phyloP scores from a whole-genome alignment of 345 rosid genomes.

The Erysimum cheiranthoides region DNA sequence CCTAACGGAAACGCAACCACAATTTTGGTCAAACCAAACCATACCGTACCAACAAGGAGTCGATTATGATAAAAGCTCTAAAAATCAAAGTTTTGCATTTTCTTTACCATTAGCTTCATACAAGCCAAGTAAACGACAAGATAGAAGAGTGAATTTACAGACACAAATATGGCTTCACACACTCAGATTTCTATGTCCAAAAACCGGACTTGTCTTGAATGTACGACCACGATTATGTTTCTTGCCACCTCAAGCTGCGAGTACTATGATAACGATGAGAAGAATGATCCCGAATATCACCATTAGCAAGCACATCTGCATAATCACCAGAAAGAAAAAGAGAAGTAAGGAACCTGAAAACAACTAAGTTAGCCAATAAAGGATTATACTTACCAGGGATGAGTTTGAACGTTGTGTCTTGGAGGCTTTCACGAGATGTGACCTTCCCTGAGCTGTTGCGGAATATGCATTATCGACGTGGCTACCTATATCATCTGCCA shows the following conservation, averaged over 20 bases:
- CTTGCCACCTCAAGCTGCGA: constrained; percentile 57
- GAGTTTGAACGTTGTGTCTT: constrained; percentile 89
- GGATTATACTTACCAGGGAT: constrained; percentile 67
- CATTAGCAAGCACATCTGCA: constrained; percentile 87
- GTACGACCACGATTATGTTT: not conserved
- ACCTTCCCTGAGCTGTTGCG: constrained; percentile 77
- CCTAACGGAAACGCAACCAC: not conserved
- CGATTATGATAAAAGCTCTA: not conserved
- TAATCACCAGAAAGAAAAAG: not conserved
- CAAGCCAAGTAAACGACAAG: constrained; percentile 6
- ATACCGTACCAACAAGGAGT: not conserved
- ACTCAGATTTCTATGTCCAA: constrained; percentile 15
- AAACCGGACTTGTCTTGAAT: constrained; percentile 32
- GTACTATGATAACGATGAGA: constrained; percentile 76
- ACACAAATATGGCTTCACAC: constrained; percentile 23
- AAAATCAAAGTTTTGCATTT: not conserved
- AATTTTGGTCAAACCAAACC: not conserved
- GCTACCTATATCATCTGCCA: constrained; percentile 82
- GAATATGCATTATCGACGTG: constrained; percentile 74
- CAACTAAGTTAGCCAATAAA: not conserved
- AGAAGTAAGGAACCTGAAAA: constrained; percentile 1
- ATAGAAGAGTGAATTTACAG: constrained; percentile 16
- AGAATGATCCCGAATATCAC: constrained; percentile 88
- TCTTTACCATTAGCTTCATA: not conserved
- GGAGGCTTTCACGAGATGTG: constrained; percentile 82